A percentile compares a stretch with the other conserved stretches of the same genome.
Evolutionary conservation across 2,329 filamentous ascomycete genomes (phyloP).

Genomic region (Fusarium succisae): DNA sequence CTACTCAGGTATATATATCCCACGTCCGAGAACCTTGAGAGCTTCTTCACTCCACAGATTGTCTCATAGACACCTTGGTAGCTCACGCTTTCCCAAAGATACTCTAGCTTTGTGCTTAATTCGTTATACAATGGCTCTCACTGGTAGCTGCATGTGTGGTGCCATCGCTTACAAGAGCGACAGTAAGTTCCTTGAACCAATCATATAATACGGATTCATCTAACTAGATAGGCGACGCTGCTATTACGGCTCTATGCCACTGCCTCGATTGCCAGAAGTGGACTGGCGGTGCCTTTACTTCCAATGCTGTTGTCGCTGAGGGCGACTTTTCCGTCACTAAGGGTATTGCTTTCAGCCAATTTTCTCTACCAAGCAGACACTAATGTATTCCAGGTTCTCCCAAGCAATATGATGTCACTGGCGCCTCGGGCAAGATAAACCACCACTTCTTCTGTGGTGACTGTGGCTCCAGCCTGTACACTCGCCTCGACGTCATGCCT

Average conservation of each 20-base stretch:
- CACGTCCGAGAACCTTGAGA: slow-evolving; percentile 36
- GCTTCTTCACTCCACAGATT: slow-evolving; percentile 21
- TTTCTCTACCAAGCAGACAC: neutral
- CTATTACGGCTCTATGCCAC: slow-evolving; percentile 59
- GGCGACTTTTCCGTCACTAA: slow-evolving; percentile 59
- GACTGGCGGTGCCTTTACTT: slow-evolving; percentile 64
- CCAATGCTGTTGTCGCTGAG: slow-evolving; percentile 61
- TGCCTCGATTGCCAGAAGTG: slow-evolving; percentile 65
- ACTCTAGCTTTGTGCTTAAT: slow-evolving; percentile 9
- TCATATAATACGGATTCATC: neutral
- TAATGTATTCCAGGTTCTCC: slow-evolving; percentile 50
- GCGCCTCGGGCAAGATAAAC: slow-evolving; percentile 63
- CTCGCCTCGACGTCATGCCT: slow-evolving; percentile 62
- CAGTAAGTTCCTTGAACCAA: slow-evolving; percentile 37
- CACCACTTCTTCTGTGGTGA: slow-evolving; percentile 64
- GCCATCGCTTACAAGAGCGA: slow-evolving; percentile 48
- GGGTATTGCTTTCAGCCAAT: slow-evolving; percentile 43
- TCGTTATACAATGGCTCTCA: slow-evolving; percentile 31
- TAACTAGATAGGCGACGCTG: slow-evolving; percentile 50
- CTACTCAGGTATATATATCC: slow-evolving; percentile 31
- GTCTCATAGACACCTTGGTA: slow-evolving; percentile 27
- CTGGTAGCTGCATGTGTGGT: slow-evolving; percentile 51
- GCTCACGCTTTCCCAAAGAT: slow-evolving; percentile 6
- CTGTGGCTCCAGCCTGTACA: slow-evolving; percentile 62
- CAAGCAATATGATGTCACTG: slow-evolving; percentile 57